Conservation (phyloP, 2,329 filamentous ascomycete species). For the Furcasterigmium sp. region DNA sequence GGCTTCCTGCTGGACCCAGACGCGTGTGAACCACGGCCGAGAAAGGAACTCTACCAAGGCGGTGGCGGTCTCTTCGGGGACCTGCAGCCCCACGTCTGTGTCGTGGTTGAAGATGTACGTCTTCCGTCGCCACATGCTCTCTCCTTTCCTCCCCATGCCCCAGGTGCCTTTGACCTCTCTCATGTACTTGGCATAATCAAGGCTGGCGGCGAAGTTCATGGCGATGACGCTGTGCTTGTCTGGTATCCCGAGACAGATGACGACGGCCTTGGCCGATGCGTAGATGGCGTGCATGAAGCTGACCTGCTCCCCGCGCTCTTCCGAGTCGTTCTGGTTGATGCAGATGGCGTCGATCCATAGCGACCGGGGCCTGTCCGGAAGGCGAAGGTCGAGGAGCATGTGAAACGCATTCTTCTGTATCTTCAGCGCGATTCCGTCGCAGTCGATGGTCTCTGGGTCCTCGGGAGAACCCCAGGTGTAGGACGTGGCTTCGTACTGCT, state of each 20-base stretch:
- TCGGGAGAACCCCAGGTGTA: not conserved
- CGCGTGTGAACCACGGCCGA: constrained; percentile 4
- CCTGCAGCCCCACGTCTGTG: not conserved
- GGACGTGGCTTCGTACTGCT: not conserved
- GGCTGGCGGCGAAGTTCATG: not conserved
- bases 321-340: constrained; percentile 12
- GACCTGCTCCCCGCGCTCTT: constrained; percentile 12
- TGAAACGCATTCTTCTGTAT: not conserved
- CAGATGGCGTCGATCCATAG: constrained; percentile 16
- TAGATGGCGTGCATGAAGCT: constrained; percentile 14
- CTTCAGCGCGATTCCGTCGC: not conserved
- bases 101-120: too few relatives aligned
- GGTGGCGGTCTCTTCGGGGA: constrained; percentile 1
- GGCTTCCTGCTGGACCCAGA: constrained; percentile 8
- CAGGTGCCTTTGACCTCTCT: not conserved
- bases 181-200: not conserved
- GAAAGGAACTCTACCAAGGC: not conserved
- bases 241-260: constrained; percentile 22
- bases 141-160: too few relatives aligned
- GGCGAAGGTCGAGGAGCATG: not conserved
- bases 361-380: constrained; percentile 2
- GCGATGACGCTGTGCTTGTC: not conserved
- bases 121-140: too few relatives aligned
- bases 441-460: not conserved
- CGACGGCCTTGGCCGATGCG: constrained; percentile 12